phyloP scores from a whole-genome alignment of 805 yeast species.

The Pichia ethanolica region DNA sequence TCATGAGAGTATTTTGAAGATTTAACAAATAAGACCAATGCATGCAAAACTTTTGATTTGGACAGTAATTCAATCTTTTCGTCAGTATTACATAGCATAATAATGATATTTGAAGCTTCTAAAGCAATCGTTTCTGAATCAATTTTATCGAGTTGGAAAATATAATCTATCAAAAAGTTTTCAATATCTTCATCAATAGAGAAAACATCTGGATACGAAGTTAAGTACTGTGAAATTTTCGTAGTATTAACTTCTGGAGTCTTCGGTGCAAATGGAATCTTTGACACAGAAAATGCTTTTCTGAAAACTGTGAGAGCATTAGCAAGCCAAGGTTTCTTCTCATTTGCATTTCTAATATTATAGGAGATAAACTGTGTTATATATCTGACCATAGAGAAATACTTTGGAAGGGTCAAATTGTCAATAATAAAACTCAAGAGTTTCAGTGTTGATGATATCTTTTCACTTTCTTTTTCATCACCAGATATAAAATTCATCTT shows the following conservation, averaged over 20 bases:
- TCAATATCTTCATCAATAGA: conserved; percentile 17
- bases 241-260: conserved; percentile 26
- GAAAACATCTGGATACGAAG: conserved; percentile 16
- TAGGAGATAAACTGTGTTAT: conserved; percentile 32
- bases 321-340: conserved; percentile 50
- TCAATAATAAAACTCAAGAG: conserved; percentile 37
- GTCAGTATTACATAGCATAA: conserved; percentile 28
- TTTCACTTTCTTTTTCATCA: conserved; percentile 16
- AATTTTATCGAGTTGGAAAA: conserved; percentile 36
- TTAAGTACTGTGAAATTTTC: conserved; percentile 4
- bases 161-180: conserved; percentile 33
- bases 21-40: conserved; percentile 38
- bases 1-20: conserved; percentile 28
- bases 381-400: conserved; percentile 28
- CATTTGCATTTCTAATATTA: conserved; percentile 30
- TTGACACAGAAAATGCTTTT: conserved; percentile 43
- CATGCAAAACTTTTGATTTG: conserved; percentile 38
- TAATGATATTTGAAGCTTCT: not conserved
- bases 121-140: conserved; percentile 31
- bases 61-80: conserved; percentile 34
- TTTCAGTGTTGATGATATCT: conserved; percentile 34
- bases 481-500: conserved; percentile 27
- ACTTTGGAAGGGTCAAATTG: conserved; percentile 32
- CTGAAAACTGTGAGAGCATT: conserved; percentile 50
- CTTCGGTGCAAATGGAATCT: conserved; percentile 45